Percentiles rank a stretch among this genome's conserved stretches.
Conservation (phyloP, 768 basidiomycete genomes). For the Fomitopsis serialis region DNA sequence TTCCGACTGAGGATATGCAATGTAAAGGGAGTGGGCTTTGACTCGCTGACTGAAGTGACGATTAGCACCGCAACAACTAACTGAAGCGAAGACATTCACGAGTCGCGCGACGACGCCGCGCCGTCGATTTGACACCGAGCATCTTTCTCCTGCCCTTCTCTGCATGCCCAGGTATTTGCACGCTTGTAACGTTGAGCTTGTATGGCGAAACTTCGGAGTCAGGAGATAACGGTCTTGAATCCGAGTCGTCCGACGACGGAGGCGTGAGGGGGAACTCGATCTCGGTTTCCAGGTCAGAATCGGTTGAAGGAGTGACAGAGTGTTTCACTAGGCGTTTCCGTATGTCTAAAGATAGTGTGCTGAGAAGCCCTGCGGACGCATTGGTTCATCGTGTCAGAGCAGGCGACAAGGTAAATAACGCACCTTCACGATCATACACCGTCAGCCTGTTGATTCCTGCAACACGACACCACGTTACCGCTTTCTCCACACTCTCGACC, state of each 20-base stretch:
- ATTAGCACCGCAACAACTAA: neutral
- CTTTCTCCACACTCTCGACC: slow-evolving; percentile 47
- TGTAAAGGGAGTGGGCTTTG: slow-evolving; percentile 27
- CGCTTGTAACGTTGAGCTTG: slow-evolving; percentile 16
- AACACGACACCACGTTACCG: slow-evolving; percentile 57
- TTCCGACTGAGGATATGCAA: slow-evolving; percentile 53
- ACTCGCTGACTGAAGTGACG: neutral
- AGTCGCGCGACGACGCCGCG: slow-evolving; percentile 19
- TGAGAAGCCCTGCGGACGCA: slow-evolving; percentile 12
- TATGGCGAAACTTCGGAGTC: slow-evolving; percentile 13
- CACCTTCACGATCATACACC: slow-evolving; percentile 71
- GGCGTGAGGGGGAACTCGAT: slow-evolving; percentile 71
- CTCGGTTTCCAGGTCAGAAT: slow-evolving; percentile 39
- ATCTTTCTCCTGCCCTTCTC: slow-evolving; percentile 3
- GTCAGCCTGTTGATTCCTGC: slow-evolving; percentile 60
- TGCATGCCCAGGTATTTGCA: slow-evolving; percentile 3
- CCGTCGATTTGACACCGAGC: slow-evolving; percentile 2
- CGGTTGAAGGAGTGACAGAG: neutral
- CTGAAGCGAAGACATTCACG: slow-evolving; percentile 1
- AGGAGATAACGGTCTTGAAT: slow-evolving; percentile 60
- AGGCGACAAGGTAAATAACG: slow-evolving; percentile 16
- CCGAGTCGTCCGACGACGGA: slow-evolving; percentile 69
- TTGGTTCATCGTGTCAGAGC: slow-evolving; percentile 20
- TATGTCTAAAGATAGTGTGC: slow-evolving; percentile 29
- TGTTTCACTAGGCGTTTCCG: slow-evolving; percentile 28